phyloP scores from a whole-genome alignment of 139 green algal genomes.

The Gonium pectorale region DNA sequence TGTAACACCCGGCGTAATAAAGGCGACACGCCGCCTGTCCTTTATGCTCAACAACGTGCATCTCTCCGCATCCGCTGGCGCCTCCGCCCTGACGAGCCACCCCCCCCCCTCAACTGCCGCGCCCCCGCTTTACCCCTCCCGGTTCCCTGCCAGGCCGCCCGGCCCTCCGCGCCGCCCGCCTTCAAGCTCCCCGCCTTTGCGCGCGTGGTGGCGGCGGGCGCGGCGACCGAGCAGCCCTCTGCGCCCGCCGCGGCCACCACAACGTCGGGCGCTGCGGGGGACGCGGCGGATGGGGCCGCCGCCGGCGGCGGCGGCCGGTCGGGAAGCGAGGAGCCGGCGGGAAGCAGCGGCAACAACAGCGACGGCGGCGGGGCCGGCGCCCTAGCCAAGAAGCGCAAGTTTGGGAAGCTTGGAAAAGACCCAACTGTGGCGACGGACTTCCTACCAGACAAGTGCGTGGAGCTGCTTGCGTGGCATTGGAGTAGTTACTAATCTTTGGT shows the following conservation, averaged over 20 bases:
- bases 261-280: constrained; percentile 1
- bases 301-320: background rate
- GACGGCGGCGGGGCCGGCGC: background rate
- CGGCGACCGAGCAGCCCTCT: background rate
- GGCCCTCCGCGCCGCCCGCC: background rate
- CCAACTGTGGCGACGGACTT: constrained; percentile 87
- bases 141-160: background rate
- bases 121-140: background rate
- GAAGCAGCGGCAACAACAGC: constrained; percentile 36
- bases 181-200: constrained; percentile 23
- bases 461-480: no score
- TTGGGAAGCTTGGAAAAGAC: constrained; percentile 88
- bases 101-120: no score
- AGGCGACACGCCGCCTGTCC: no score
- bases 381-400: constrained; percentile 53
- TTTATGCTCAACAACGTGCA: no score
- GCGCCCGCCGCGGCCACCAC: background rate
- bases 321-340: constrained; percentile 33
- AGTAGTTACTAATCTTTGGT: no score
- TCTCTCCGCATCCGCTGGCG: no score
- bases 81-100: no score
- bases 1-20: no score
- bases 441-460: constrained; percentile 85
- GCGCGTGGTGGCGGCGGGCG: background rate
- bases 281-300: background rate